Percentiles rank a stretch among this genome's conserved stretches.
Evolutionary conservation across 108 stramenopile genomes (phyloP).

Genomic region (Nitzschia sp.): DNA sequence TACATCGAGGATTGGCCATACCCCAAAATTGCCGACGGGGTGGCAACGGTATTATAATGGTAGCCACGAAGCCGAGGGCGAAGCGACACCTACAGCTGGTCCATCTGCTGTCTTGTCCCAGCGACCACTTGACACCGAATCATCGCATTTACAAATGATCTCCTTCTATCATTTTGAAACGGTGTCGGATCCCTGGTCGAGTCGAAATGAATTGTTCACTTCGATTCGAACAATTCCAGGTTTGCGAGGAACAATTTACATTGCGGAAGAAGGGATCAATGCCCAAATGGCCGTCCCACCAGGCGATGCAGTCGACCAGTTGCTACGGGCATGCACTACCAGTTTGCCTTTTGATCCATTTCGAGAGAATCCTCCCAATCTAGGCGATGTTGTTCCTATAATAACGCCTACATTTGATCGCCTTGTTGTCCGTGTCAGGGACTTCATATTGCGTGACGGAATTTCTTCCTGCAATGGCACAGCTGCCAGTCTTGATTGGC

Average conservation of each 20-base stretch:
- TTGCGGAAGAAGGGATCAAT: conserved; percentile 85
- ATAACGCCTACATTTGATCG: conserved; percentile 53
- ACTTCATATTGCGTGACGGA: conserved; percentile 56
- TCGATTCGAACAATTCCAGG: conserved; percentile 33
- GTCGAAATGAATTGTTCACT: conserved; percentile 45
- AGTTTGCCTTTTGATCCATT: conserved; percentile 51
- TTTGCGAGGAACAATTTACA: conserved; percentile 63
- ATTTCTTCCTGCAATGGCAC: neutral
- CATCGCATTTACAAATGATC: conserved; percentile 43
- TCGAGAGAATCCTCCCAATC: conserved; percentile 39
- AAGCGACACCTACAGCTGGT: too few relatives aligned
- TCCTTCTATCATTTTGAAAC: conserved; percentile 56
- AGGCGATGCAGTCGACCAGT: conserved; percentile 32
- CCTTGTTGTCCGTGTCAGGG: conserved; percentile 55
- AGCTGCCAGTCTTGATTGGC: conserved; percentile 46
- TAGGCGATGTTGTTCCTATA: conserved; percentile 46
- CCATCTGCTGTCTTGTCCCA: conserved; percentile 45
- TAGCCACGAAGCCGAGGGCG: too few relatives aligned
- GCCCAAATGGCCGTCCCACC: conserved; percentile 89
- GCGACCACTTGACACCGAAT: conserved; percentile 15
- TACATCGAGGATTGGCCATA: too few relatives aligned
- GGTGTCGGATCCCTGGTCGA: conserved; percentile 31
- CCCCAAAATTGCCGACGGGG: too few relatives aligned
- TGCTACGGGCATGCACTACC: conserved; percentile 28
- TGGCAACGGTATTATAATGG: too few relatives aligned